Conservation (phyloP, 2,329 filamentous ascomycete genomes). For the Tympanopsis confertula region DNA sequence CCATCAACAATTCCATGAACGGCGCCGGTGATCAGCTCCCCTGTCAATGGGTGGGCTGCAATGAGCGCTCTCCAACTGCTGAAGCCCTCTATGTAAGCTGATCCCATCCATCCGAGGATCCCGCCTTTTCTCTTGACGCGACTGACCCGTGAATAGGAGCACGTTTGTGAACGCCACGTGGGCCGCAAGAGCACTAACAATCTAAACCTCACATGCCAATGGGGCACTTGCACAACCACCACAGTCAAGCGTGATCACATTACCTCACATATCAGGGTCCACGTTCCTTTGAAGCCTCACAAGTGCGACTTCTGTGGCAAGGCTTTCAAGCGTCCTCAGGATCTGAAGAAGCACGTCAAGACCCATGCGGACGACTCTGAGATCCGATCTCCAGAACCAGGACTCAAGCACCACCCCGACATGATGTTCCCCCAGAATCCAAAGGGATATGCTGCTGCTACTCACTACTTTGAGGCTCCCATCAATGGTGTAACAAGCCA, state of each 20-base stretch:
- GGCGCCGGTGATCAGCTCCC: slow-evolving; percentile 1
- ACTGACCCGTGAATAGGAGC: slow-evolving; percentile 53
- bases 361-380: slow-evolving; percentile 95
- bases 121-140: slow-evolving; percentile 5
- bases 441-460: slow-evolving; percentile 29
- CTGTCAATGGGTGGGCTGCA: slow-evolving; percentile 2
- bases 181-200: slow-evolving; percentile 99
- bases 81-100: slow-evolving; percentile 5
- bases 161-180: slow-evolving; percentile 96
- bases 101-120: slow-evolving; percentile 5
- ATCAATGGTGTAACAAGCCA: slow-evolving; percentile 29
- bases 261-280: slow-evolving; percentile 95
- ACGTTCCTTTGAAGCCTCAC: slow-evolving; percentile 97
- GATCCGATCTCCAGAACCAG: slow-evolving; percentile 21
- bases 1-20: slow-evolving; percentile 11
- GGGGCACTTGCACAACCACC: slow-evolving; percentile 90
- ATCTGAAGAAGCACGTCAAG: slow-evolving; percentile 99
- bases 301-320: slow-evolving; percentile 99
- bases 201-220: slow-evolving; percentile 90
- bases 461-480: slow-evolving; percentile 46
- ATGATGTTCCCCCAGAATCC: slow-evolving; percentile 2
- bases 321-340: slow-evolving; percentile 96
- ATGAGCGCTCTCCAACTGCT: slow-evolving; percentile 3
- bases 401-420: slow-evolving; percentile 11
- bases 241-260: slow-evolving; percentile 99